These are phyloP conservation scores for Malassezia nana DNA, from an alignment of 1,284 basidiomycete genomes.

Conservation along the genomic window DNA sequence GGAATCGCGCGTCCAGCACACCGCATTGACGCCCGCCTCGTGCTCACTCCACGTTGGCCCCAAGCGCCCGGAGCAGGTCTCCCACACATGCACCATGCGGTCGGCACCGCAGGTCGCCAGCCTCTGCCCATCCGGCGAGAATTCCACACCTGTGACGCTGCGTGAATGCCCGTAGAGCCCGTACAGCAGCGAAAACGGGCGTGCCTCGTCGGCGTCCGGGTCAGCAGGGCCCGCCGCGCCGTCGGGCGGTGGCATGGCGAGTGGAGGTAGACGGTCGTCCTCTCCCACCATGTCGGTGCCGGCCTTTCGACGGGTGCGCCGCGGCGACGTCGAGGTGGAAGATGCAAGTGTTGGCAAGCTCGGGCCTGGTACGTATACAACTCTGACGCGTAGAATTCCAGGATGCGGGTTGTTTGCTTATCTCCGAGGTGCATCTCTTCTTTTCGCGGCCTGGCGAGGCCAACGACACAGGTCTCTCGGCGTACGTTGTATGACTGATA, in stretches of 20 bases:
- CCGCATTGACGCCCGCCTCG: conserved; percentile 29
- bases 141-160: conserved; percentile 50
- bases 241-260: not conserved
- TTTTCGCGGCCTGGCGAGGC: conserved; percentile 64
- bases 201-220: conserved; percentile 3
- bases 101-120: conserved; percentile 49
- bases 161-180: conserved; percentile 51
- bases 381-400: conserved; percentile 62
- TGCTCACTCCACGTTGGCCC: conserved; percentile 23
- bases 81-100: conserved; percentile 42
- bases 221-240: not conserved
- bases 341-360: conserved; percentile 32
- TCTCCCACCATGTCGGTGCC: conserved; percentile 8
- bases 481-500: conserved; percentile 21
- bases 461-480: conserved; percentile 70
- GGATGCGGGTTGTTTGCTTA: conserved; percentile 76
- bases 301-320: conserved; percentile 20
- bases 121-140: conserved; percentile 51
- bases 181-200: conserved; percentile 27
- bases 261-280: not conserved
- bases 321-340: conserved; percentile 28
- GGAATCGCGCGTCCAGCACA: conserved; percentile 35
- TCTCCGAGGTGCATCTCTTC: conserved; percentile 80
- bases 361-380: conserved; percentile 18
- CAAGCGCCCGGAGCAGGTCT: conserved; percentile 21